Evolutionary conservation across 2,329 filamentous ascomycete genomes (phyloP).

Genomic region (Lachnellula subtilissima): DNA sequence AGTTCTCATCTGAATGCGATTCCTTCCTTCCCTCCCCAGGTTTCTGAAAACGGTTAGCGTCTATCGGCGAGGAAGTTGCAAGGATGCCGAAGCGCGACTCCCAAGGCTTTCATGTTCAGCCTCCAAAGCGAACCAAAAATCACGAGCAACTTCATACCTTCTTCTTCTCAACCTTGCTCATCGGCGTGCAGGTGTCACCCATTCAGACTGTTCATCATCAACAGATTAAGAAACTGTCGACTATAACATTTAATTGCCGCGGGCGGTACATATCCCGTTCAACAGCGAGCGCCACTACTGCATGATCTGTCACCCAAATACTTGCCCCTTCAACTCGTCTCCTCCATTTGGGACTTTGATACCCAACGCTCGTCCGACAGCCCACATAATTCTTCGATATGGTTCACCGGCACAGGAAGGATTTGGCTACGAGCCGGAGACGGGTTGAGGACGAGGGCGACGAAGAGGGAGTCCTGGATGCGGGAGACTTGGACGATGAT

Average conservation of each 20-base stretch:
- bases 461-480: conserved; percentile 55
- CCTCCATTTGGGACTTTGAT: conserved; percentile 22
- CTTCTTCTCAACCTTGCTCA: conserved; percentile 20
- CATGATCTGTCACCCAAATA: conserved; percentile 31
- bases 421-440: conserved; percentile 62
- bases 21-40: conserved; percentile 8
- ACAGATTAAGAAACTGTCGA: conserved; percentile 17
- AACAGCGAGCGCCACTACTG: conserved; percentile 25
- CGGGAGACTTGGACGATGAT: conserved; percentile 58
- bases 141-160: conserved; percentile 14
- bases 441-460: conserved; percentile 67
- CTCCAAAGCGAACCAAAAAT: conserved; percentile 18
- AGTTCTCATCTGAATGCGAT: background rate
- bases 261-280: conserved; percentile 30
- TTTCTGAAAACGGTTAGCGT: conserved; percentile 10
- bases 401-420: conserved; percentile 55
- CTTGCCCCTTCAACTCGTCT: background rate
- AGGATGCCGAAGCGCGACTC: conserved; percentile 18
- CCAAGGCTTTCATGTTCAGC: conserved; percentile 23
- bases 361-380: conserved; percentile 27
- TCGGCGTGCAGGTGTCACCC: conserved; percentile 30
- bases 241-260: conserved; percentile 29
- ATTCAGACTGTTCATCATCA: conserved; percentile 22
- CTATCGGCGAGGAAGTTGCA: conserved; percentile 7
- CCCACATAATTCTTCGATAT: conserved; percentile 35